Evolutionary conservation across 2,329 filamentous ascomycete species (phyloP).

Genomic region (Monilinia laxa): DNA sequence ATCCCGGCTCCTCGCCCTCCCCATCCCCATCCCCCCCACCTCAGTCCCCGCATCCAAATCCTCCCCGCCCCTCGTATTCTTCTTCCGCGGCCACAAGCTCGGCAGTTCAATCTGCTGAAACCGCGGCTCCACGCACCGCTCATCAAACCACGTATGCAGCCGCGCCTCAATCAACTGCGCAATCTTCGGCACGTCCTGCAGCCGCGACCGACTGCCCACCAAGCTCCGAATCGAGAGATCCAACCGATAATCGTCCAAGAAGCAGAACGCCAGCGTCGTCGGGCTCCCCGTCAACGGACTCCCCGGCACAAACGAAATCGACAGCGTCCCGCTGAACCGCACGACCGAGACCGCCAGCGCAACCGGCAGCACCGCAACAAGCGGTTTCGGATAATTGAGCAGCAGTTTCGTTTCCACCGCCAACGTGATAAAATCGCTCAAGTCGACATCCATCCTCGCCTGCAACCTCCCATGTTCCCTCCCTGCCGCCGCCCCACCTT

Average conservation of each 20-base stretch:
- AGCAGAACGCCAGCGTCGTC: slow-evolving; percentile 92
- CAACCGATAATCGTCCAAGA: slow-evolving; percentile 82
- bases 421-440: slow-evolving; percentile 93
- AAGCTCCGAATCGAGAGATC: slow-evolving; percentile 80
- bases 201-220: slow-evolving; percentile 72
- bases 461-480: slow-evolving; percentile 75
- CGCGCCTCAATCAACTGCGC: slow-evolving; percentile 78
- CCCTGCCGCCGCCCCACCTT: slow-evolving; percentile 24
- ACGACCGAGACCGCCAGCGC: slow-evolving; percentile 89
- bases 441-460: slow-evolving; percentile 93
- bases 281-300: slow-evolving; percentile 67
- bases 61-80: slow-evolving; percentile 74
- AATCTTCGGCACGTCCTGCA: slow-evolving; percentile 87
- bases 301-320: slow-evolving; percentile 84
- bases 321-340: slow-evolving; percentile 90
- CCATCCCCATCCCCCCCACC: slow-evolving; percentile 46
- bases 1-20: slow-evolving; percentile 55
- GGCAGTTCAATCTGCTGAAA: slow-evolving; percentile 86
- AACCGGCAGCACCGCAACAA: slow-evolving; percentile 86
- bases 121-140: slow-evolving; percentile 78
- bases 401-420: slow-evolving; percentile 92
- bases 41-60: slow-evolving; percentile 43
- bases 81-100: slow-evolving; percentile 79
- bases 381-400: slow-evolving; percentile 89
- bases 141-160: slow-evolving; percentile 84